Evolutionary conservation across 306 rosid species (phyloP).

Genomic region (Sindora glabra): DNA sequence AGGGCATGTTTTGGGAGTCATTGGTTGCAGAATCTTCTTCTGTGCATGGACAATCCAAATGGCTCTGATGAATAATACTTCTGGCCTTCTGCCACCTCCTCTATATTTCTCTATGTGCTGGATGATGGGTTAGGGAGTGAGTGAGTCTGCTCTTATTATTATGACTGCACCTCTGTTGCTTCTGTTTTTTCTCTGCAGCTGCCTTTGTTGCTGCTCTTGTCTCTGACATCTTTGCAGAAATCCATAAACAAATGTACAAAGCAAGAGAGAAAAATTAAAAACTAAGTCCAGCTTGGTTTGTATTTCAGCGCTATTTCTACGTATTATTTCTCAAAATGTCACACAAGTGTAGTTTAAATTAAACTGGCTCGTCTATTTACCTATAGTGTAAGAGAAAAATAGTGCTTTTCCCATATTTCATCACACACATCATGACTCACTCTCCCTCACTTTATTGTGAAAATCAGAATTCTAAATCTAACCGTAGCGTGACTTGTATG

Average conservation of each 20-base stretch:
- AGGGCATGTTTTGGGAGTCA: constrained; percentile 21
- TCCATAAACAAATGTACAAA: constrained; percentile 38
- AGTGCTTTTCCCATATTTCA: no score
- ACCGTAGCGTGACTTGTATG: no score
- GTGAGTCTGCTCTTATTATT: constrained; percentile 65
- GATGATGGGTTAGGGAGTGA: no score
- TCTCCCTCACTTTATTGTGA: no score
- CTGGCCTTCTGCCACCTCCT: constrained; percentile 41
- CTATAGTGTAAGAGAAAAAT: no score
- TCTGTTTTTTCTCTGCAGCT: constrained; percentile 52
- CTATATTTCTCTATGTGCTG: constrained; percentile 25
- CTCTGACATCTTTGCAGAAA: constrained; percentile 58
- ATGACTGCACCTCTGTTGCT: constrained; percentile 78
- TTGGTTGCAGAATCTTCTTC: constrained; percentile 37
- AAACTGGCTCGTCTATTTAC: no score
- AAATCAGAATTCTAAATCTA: no score
- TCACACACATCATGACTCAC: no score
- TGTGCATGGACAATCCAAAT: constrained; percentile 52
- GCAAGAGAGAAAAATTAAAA: constrained; percentile 2
- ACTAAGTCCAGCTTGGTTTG: constrained; percentile 32
- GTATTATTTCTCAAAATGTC: no score
- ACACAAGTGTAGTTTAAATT: no score
- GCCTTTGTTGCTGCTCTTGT: constrained; percentile 61
- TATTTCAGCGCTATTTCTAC: no score
- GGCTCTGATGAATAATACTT: constrained; percentile 41